These are phyloP conservation scores for Epithele typhae DNA, from an alignment of 768 basidiomycete genomes.

Conservation along the genomic window DNA sequence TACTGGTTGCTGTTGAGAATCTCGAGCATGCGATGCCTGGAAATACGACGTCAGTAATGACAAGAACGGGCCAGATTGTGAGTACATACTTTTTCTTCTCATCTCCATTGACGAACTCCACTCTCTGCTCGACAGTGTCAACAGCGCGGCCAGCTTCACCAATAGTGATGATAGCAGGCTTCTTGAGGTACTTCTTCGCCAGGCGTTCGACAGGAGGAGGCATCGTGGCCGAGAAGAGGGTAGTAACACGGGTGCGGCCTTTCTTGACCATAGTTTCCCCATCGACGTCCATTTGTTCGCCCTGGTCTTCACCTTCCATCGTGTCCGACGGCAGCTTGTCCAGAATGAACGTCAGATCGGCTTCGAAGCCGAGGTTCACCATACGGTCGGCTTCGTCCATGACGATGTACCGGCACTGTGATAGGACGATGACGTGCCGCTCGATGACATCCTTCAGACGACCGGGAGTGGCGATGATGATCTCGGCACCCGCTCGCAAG, in stretches of 20 bases:
- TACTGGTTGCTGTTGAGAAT: conserved; percentile 86
- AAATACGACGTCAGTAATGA: not conserved
- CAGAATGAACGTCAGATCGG: conserved; percentile 89
- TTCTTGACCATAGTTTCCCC: conserved; percentile 62
- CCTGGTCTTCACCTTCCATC: conserved; percentile 80
- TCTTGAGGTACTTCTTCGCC: conserved; percentile 88
- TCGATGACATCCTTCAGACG: conserved; percentile 98
- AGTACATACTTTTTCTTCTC: conserved; percentile 90
- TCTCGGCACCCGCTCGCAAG: conserved; percentile 96
- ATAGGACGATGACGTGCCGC: conserved; percentile 89
- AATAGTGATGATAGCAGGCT: conserved; percentile 94
- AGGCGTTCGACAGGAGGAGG: conserved; percentile 94
- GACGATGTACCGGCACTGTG: conserved; percentile 96
- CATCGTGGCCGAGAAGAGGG: conserved; percentile 98
- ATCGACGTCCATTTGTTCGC: conserved; percentile 76
- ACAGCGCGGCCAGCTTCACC: conserved; percentile 98
- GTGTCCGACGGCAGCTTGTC: conserved; percentile 86
- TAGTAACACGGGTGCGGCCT: conserved; percentile 87
- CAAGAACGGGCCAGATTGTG: not conserved
- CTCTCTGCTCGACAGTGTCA: conserved; percentile 94
- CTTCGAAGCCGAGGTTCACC: conserved; percentile 97
- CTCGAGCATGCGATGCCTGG: conserved; percentile 79
- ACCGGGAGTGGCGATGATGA: conserved; percentile 98
- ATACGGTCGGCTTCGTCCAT: conserved; percentile 99
- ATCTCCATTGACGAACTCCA: conserved; percentile 89